Conservation (phyloP, 306 rosid genomes). For the Vicia villosa region DNA sequence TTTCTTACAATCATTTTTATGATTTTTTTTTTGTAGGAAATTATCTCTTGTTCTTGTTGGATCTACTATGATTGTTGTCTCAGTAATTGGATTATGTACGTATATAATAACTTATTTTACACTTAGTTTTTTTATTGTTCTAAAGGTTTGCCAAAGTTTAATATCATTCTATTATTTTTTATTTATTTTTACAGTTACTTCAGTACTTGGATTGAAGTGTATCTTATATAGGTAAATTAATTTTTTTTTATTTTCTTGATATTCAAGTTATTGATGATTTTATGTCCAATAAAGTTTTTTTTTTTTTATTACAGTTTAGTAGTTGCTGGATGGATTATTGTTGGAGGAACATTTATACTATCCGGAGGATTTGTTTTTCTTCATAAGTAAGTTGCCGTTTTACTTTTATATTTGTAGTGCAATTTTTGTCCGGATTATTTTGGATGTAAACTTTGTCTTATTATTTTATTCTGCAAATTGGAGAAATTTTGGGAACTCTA, state of each 20-base stretch:
- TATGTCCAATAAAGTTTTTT: conserved; percentile 5
- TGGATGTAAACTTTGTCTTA: neutral
- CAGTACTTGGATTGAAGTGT: conserved; percentile 56
- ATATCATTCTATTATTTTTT: conserved; percentile 21
- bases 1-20: neutral
- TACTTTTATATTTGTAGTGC: neutral
- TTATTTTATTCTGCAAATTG: neutral
- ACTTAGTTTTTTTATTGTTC: conserved; percentile 2
- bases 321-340: conserved; percentile 67
- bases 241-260: neutral
- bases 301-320: conserved; percentile 52
- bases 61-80: conserved; percentile 58
- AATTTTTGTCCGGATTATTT: too few species aligned
- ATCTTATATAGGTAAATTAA: conserved; percentile 68
- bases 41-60: conserved; percentile 56
- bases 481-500: too few species aligned
- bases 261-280: neutral
- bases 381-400: conserved; percentile 59
- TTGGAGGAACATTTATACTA: conserved; percentile 53
- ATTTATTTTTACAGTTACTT: conserved; percentile 55
- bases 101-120: neutral
- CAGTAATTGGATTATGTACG: conserved; percentile 73
- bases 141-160: neutral
- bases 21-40: conserved; percentile 52
- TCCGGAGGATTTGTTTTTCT: conserved; percentile 65